Base-by-base conservation (phyloP, 495 filamentous ascomycete species). In the Penicillium atrosanguineum region DNA sequence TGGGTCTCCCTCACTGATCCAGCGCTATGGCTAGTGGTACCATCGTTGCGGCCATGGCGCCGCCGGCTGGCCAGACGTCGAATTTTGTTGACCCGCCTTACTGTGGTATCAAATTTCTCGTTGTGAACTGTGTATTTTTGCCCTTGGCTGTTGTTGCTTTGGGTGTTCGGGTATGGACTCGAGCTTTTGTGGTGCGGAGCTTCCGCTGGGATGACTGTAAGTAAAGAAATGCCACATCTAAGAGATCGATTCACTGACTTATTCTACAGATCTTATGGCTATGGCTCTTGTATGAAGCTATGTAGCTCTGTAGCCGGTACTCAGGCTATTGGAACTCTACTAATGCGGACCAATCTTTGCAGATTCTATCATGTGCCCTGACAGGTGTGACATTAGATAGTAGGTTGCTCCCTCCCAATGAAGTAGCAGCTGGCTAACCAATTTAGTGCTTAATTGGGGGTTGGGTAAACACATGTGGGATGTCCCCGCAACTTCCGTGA, bases 171-270 rank as follows among this genome's bases (percentile, higher is more conserved):
- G 60, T 62, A 39, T 78, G 68, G 63, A 73, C 73, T 7, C 59
- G 68, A 8, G 14, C 67, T 5, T 68, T 66, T 29, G 56, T 74
- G 23, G 64, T 69, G 58, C 67, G 65, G 16, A 64, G 59, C 42
- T 70, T 74, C 46, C 60, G 64, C 9, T 66, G 55, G 58, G 73
- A 75, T 62, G 74, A 76, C 53, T 70, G 74, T 73, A 46, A 49
- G 70, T 66, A 15, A 3, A 39, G 37, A 28, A 7, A 18, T 19
- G 19, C 6, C 11, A 11, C 70, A 12, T n/a, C n/a, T n/a, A n/a
- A n/a, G n/a, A n/a, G n/a, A n/a, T n/a, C n/a, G n/a, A n/a, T n/a
- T n/a, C n/a, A n/a, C n/a, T n/a, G n/a, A n/a, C n/a, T n/a, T n/a
- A n/a, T n/a, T n/a, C n/a, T n/a, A n/a, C n/a, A n/a, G n/a, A n/a